Evolutionary conservation across 2,329 filamentous ascomycete species (phyloP), one percentile per base, ranked within the genome.

Genomic region (Penicillium vulpinum): DNA sequence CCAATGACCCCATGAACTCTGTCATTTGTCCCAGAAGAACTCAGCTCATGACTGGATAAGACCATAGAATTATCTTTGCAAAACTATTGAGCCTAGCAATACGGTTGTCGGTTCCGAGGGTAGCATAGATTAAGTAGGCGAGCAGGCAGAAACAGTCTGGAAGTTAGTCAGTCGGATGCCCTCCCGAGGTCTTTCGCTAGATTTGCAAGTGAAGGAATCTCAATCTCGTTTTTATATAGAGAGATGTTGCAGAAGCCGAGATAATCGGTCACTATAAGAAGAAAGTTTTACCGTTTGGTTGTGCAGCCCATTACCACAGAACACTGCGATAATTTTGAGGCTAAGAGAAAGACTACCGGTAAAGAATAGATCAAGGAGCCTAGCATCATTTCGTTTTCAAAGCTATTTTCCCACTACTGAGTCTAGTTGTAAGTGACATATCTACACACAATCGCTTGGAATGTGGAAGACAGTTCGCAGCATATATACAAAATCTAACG

Each of bases 61-160:
- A n/a, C n/a, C n/a, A n/a, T n/a, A n/a, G n/a, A n/a, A n/a, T n/a
- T n/a, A n/a, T n/a, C n/a, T n/a, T n/a, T n/a, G n/a, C n/a, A n/a
- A n/a, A n/a, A n/a, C n/a, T n/a, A n/a, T n/a, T n/a, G n/a, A n/a
- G n/a, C n/a, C n/a, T n/a, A n/a, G n/a, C n/a, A n/a, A n/a, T n/a
- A n/a, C n/a, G n/a, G n/a, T n/a, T n/a, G n/a, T n/a, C n/a, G n/a
- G n/a, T n/a, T n/a, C n/a, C n/a, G n/a, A n/a, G n/a, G n/a, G n/a
- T n/a, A n/a, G n/a, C n/a, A n/a, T n/a, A n/a, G n/a, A n/a, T n/a
- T n/a, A n/a, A n/a, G n/a, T n/a, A n/a, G n/a, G n/a, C n/a, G n/a
- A n/a, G n/a, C n/a, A n/a, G n/a, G n/a, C n/a, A n/a, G n/a, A 57
- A 0, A 84, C 83, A 2, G 82, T 80, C 64, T 86, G 84, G 67